These are phyloP conservation scores for grape (Vitis vinifera) DNA, from an alignment of 164 flowering plant species.

Conservation along the genomic window DNA sequence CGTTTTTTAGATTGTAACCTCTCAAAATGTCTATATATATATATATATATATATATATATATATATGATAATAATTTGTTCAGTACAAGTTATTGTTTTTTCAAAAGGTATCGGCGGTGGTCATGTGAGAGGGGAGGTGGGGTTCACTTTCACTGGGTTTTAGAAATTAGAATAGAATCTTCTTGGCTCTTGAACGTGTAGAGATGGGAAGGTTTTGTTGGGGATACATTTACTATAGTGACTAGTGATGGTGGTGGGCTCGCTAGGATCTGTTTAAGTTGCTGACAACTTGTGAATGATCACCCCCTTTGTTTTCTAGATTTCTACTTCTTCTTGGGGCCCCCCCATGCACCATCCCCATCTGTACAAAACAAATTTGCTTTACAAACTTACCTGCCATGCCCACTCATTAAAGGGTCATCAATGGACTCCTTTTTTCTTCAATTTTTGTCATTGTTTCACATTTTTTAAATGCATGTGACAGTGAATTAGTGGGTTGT, in stretches of 20 bases:
- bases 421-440: too few species aligned
- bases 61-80: too few species aligned
- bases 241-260: conserved; percentile 30
- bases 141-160: conserved; percentile 40
- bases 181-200: conserved; percentile 44
- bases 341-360: conserved; percentile 4
- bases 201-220: background rate
- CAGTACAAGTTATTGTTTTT: background rate
- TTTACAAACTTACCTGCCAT: background rate
- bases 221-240: conserved; percentile 9
- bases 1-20: conserved; percentile 7
- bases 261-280: conserved; percentile 29
- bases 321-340: conserved; percentile 10
- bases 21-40: background rate
- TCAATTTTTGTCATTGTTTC: too few species aligned
- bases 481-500: too few species aligned
- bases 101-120: conserved; percentile 50
- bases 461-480: too few species aligned
- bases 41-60: background rate
- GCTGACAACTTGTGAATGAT: conserved; percentile 33
- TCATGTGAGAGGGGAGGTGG: conserved; percentile 55
- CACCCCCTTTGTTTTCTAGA: conserved; percentile 24
- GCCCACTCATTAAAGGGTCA: background rate
- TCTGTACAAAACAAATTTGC: background rate
- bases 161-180: conserved; percentile 85